Percentiles rank a stretch among this genome's conserved stretches.
Conservation (phyloP, 306 rosid species). For the Cotoneaster glaucophyllus region DNA sequence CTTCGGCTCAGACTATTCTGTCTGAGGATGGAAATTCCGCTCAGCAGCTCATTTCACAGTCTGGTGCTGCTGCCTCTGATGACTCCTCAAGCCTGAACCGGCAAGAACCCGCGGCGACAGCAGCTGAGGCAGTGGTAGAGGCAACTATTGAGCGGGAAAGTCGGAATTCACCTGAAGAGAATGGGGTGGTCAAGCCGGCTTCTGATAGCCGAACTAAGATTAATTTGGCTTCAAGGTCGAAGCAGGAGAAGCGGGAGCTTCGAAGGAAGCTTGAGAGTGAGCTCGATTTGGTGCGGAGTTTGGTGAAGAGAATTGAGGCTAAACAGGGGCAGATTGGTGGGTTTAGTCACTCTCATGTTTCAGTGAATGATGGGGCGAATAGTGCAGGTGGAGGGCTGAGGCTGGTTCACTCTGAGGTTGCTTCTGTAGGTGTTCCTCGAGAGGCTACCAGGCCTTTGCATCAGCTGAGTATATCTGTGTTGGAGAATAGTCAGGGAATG, state of each 20-base stretch:
- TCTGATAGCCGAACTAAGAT: constrained; percentile 34
- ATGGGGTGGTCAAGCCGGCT: constrained; percentile 27
- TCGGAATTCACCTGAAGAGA: constrained; percentile 33
- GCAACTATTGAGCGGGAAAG: constrained; percentile 1
- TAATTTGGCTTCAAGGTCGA: constrained; percentile 39
- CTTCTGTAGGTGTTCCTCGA: constrained; percentile 47
- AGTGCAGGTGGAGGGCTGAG: constrained; percentile 41
- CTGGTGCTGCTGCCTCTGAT: constrained; percentile 35
- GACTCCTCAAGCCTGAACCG: constrained; percentile 39
- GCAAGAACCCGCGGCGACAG: constrained; percentile 23
- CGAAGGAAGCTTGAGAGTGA: constrained; percentile 62
- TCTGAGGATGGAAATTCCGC: constrained; percentile 37
- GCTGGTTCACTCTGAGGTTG: constrained; percentile 64
- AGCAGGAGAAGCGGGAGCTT: constrained; percentile 52
- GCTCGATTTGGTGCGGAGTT: constrained; percentile 53
- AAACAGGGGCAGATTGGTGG: constrained; percentile 63
- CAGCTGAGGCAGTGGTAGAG: constrained; percentile 16
- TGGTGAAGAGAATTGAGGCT: constrained; percentile 68
- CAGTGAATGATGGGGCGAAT: constrained; percentile 25
- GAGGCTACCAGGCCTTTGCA: constrained; percentile 57
- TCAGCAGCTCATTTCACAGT: constrained; percentile 18
- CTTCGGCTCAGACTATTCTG: background rate
- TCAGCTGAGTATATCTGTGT: constrained; percentile 54
- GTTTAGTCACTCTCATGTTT: constrained; percentile 26
- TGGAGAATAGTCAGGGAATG: constrained; percentile 64